Conservation (phyloP, 192 early-diverging fungal species). For the Linnemannia elongata region DNA sequence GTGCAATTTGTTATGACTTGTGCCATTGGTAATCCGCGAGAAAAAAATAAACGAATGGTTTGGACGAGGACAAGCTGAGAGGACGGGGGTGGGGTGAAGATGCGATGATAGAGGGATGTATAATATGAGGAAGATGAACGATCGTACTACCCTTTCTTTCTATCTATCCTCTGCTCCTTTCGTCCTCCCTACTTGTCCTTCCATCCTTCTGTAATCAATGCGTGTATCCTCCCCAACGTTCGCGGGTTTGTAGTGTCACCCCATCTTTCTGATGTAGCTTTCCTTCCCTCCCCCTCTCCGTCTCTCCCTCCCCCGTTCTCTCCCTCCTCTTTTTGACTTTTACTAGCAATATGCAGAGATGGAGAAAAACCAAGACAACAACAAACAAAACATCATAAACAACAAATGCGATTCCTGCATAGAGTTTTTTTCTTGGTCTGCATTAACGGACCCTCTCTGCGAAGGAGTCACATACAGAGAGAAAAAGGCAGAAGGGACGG, state of each 20-base stretch:
- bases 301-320: too few species aligned
- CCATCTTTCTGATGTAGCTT: neutral
- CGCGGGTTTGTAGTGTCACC: neutral
- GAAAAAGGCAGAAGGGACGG: neutral
- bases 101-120: too few species aligned
- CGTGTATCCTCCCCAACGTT: neutral
- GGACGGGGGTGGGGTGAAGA: too few species aligned
- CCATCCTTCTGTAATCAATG: slow-evolving; percentile 3
- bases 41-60: too few species aligned
- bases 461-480: neutral
- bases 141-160: neutral
- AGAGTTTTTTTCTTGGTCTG: slow-evolving; percentile 6
- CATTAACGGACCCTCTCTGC: neutral
- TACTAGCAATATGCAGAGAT: neutral
- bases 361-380: neutral
- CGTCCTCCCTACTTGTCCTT: neutral
- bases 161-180: neutral
- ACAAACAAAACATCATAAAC: neutral
- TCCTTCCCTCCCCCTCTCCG: too few species aligned
- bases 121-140: neutral
- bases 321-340: neutral
- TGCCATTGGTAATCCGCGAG: too few species aligned
- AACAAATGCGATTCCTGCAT: neutral
- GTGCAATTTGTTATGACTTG: too few species aligned
- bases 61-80: too few species aligned